phyloP scores from a whole-genome alignment of 2,329 filamentous ascomycete genomes.

The Cyphellophora europaea region DNA sequence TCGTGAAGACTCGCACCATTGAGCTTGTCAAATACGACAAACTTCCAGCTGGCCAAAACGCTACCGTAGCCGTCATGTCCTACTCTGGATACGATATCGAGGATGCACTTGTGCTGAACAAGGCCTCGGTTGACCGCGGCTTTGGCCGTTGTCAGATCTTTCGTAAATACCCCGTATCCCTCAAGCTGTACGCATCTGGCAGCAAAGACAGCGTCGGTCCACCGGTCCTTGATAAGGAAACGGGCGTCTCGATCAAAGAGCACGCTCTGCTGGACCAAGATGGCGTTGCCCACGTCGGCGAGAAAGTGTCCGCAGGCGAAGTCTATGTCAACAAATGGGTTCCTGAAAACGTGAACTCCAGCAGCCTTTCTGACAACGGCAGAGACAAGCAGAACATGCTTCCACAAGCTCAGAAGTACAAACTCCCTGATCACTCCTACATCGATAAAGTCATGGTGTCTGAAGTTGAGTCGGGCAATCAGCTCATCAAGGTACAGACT shows the following conservation, averaged over 20 bases:
- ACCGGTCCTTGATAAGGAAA: conserved; percentile 49
- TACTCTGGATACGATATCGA: conserved; percentile 99
- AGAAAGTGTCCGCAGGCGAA: conserved; percentile 67
- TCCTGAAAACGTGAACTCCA: conserved; percentile 67
- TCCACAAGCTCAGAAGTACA: conserved; percentile 56
- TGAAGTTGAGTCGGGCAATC: conserved; percentile 74
- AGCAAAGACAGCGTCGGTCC: conserved; percentile 50
- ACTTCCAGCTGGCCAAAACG: conserved; percentile 91
- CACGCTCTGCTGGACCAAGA: conserved; percentile 71
- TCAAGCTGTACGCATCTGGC: conserved; percentile 84
- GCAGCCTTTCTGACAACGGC: conserved; percentile 55
- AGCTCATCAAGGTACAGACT: conserved; percentile 87
- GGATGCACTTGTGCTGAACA: conserved; percentile 93
- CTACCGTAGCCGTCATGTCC: conserved; percentile 97
- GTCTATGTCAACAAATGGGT: conserved; percentile 85
- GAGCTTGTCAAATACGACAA: conserved; percentile 96
- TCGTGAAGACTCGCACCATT: conserved; percentile 96
- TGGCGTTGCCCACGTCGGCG: conserved; percentile 79
- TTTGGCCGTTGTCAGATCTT: conserved; percentile 98
- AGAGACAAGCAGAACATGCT: conserved; percentile 16
- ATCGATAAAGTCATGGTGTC: conserved; percentile 96
- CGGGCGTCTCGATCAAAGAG: conserved; percentile 53
- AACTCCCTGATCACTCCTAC: conserved; percentile 73
- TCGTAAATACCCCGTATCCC: conserved; percentile 77
- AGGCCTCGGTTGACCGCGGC: conserved; percentile 86